Evolutionary conservation across 2,329 filamentous ascomycete species (phyloP), one percentile per base, ranked within the genome.

Genomic region (Phialophora tarda): DNA sequence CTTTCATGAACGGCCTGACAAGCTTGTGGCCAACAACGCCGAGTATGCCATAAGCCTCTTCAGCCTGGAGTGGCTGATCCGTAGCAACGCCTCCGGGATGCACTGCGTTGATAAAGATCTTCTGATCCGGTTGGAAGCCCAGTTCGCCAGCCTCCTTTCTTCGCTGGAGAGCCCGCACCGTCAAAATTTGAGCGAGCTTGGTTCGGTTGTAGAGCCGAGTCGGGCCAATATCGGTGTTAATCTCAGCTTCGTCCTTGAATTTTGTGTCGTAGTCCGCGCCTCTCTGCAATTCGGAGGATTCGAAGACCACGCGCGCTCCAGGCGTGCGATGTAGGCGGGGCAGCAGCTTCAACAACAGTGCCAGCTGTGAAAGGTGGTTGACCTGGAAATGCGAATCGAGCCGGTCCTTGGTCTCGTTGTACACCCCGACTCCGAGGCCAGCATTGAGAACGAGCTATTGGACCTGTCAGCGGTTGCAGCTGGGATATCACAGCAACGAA

Each of bases 341-440:
- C 6, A 84, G 78, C 8, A 84, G 75, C 0, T 74, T 78, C 66
- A 83, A 76, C n/a, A 78, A 76, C 1, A 85, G 76, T 69, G 83
- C 83, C 66, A 82, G 79, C 67, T 84, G 82, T 17, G 82, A 77
- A 69, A 84, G 78, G 66, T 82, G 76, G 68, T 85, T 84, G 68
- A 84, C 78, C 71, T 84, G 80, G 75, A 84, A 83, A 70, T 83
- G 80, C 51, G 76, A 77, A 72, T 84, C 82, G 59, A 86, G 75
- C 28, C 83, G 81, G 63, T 87, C 82, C 60, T 77, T 77, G 12
- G 82, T 83, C 71, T 82, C 77, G 41, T 78, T 79, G 71, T 83
- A 85, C 28, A 76, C 75, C 3, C 82, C 82, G 1, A 84, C 81
- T 26, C 82, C 82, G 14, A 84, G 73, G 2, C 82, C 83, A 11